Conservation (phyloP, 306 rosid genomes). For the Dryas drummondii region DNA sequence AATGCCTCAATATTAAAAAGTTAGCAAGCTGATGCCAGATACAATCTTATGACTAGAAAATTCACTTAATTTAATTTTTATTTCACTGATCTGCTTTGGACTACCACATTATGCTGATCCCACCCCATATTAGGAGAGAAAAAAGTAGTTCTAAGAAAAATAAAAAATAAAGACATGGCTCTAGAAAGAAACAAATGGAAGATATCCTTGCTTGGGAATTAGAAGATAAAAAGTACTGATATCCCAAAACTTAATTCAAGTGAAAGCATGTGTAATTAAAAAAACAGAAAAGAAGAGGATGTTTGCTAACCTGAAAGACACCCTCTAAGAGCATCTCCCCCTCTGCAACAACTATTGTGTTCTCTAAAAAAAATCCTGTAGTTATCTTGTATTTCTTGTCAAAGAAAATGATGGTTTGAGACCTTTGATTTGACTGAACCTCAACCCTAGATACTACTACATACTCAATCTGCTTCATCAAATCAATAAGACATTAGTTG, state of each 20-base stretch:
- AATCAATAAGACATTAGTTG: neutral
- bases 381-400: constrained; percentile 87
- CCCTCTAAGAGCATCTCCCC: constrained; percentile 90
- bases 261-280: neutral
- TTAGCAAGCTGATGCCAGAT: neutral
- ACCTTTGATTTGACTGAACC: constrained; percentile 16
- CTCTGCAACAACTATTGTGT: constrained; percentile 90
- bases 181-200: neutral
- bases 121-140: neutral
- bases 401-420: constrained; percentile 47
- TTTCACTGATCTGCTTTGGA: neutral
- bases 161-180: neutral
- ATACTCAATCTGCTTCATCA: neutral
- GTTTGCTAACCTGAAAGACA: constrained; percentile 65
- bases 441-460: constrained; percentile 6
- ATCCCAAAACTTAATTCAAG: neutral
- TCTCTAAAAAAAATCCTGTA: constrained; percentile 89
- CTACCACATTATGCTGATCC: neutral
- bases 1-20: neutral
- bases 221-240: neutral
- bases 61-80: neutral
- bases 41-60: neutral
- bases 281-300: neutral
- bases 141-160: neutral
- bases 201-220: neutral